Base-by-base conservation (phyloP, 495 filamentous ascomycete genomes). In the Penicillium roqueforti region DNA sequence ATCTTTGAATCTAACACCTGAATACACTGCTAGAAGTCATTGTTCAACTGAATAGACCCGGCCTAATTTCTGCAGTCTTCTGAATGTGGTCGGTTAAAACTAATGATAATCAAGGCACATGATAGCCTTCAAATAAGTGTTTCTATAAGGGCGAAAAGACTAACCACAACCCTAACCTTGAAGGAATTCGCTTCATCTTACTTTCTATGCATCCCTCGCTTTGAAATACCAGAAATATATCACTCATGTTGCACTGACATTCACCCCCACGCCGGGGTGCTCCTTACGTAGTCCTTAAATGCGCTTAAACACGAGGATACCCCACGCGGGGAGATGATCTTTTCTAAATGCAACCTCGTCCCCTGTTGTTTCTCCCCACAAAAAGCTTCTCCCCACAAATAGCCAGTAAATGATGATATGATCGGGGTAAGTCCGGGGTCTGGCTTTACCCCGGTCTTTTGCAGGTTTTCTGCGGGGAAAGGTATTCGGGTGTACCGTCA, bases 361-460 rank as follows among this genome's bases (percentile, higher is more conserved):
- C 10, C 10, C 18, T 10, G 19, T 41, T 20, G 7, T 11, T 10
- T 34, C 19, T 4, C 39, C 14, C 22, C 37, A 11, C 29, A 36
- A 34, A 29, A 19, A 5, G 25, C 8, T 5, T 34, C 19, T 4
- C 39, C 14, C 22, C 37, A 11, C 29, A 36, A 34, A 29, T 13
- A 5, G 25, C 8, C 8, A 6, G n/a, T 26, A 23, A 45, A 40
- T 7, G 9, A 29, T 13, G 4, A 11, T 32, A 14, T 32, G 10
- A 16, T 39, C 18, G 40, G 53, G 40, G 42, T 45, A 44, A 28
- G 23, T 37, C 43, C 44, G 47, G 42, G 43, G 51, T 43, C 47
- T 50, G n/a, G 29, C 22, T 47, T 49, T 56, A 56, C 53, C 49
- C 57, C 53, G 18, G 53, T 34, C 22, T 41, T 38, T 38, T 6